Conservation (phyloP, 352 stramenopile genomes). For the Aphanomyces astaci region DNA sequence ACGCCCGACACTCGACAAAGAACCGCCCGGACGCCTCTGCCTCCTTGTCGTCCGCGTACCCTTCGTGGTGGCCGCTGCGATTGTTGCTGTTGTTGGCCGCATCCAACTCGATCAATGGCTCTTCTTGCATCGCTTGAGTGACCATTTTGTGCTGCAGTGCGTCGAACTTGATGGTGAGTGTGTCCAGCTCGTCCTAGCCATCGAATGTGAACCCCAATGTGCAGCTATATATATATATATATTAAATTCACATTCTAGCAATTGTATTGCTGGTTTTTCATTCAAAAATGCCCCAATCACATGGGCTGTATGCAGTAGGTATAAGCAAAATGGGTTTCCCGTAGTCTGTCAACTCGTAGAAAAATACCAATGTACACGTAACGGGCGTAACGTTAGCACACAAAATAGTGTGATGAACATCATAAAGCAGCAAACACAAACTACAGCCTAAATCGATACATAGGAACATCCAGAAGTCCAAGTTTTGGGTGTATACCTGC, state of each 20-base stretch:
- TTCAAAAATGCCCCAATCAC: too few species aligned
- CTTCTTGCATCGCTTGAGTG: conserved; percentile 30
- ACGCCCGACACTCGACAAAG: conserved; percentile 76
- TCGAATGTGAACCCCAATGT: background rate
- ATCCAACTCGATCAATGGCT: conserved; percentile 31
- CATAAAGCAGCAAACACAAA: too few species aligned
- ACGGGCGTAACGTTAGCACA: too few species aligned
- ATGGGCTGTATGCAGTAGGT: too few species aligned
- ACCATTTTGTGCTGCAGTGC: conserved; percentile 70
- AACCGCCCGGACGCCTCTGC: conserved; percentile 67
- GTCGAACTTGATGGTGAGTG: conserved; percentile 70
- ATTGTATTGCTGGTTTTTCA: too few species aligned
- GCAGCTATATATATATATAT: background rate
- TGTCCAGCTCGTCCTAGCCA: conserved; percentile 84
- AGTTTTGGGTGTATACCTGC: conserved; percentile 7
- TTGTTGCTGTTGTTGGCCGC: conserved; percentile 25
- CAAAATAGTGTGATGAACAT: too few species aligned
- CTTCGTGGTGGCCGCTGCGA: background rate
- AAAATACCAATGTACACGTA: too few species aligned
- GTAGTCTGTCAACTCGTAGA: too few species aligned
- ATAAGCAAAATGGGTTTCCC: too few species aligned
- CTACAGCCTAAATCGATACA: too few species aligned
- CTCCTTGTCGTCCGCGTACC: conserved; percentile 47
- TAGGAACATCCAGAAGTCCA: too few species aligned
- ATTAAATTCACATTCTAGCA: too few species aligned